These are phyloP conservation scores for Akanthomyces muscarius DNA, from an alignment of 2,329 filamentous ascomycete species.

Conservation along the genomic window DNA sequence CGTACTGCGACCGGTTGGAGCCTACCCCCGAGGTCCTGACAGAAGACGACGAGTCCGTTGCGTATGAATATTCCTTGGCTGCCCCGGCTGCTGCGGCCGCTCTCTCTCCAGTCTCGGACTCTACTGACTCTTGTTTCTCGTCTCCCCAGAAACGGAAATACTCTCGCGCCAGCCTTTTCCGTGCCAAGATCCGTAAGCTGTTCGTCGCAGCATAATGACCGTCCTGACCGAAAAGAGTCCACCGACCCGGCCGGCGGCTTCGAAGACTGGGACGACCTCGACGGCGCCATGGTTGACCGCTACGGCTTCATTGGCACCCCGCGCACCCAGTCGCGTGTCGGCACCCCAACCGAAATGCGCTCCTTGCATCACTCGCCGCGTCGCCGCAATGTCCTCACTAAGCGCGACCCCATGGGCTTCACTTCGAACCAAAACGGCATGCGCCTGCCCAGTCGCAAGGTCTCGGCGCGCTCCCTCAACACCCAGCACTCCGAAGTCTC, in stretches of 20 bases:
- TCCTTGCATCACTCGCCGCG: constrained; percentile 43
- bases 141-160: constrained; percentile 14
- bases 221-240: constrained; percentile 32
- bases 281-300: constrained; percentile 59
- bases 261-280: constrained; percentile 64
- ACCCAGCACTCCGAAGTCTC: constrained; percentile 54
- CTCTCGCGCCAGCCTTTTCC: constrained; percentile 31
- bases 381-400: constrained; percentile 43
- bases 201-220: constrained; percentile 41
- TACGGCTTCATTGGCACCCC: constrained; percentile 62
- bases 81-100: constrained; percentile 20
- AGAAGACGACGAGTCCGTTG: constrained; percentile 50
- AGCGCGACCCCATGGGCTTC: constrained; percentile 31
- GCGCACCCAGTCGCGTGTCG: constrained; percentile 39
- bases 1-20: constrained; percentile 46
- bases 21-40: constrained; percentile 48
- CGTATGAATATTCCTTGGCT: constrained; percentile 53
- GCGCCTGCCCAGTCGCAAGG: constrained; percentile 49
- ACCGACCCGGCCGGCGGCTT: constrained; percentile 55
- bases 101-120: constrained; percentile 7
- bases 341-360: constrained; percentile 39
- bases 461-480: constrained; percentile 55
- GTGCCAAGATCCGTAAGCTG: constrained; percentile 42
- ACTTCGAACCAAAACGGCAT: constrained; percentile 37
- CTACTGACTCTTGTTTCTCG: constrained; percentile 4